Evolutionary conservation across 108 stramenopile genomes (phyloP).

Genomic region (Aurantiochytrium sp.): DNA sequence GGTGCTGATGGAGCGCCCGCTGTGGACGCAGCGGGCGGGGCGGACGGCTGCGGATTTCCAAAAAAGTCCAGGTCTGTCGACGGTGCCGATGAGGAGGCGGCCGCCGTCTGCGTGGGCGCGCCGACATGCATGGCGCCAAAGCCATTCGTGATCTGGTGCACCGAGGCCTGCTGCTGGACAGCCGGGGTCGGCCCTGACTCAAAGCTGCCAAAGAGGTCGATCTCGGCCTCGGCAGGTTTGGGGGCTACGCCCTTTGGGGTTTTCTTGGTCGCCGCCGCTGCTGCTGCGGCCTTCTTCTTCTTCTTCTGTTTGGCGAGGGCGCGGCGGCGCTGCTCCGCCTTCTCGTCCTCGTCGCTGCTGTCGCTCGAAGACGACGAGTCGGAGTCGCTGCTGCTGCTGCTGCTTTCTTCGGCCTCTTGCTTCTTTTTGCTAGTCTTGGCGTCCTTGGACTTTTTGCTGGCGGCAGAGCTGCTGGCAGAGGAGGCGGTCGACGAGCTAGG

Average conservation of each 20-base stretch:
- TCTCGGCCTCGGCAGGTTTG: background rate
- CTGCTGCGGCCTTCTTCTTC: background rate
- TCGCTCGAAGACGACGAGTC: slow-evolving; percentile 4
- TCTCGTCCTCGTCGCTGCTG: background rate
- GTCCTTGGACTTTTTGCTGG: background rate
- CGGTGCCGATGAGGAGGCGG: background rate
- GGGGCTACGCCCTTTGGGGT: background rate
- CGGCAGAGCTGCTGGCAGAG: background rate
- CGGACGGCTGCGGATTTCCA: background rate
- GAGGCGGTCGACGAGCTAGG: background rate
- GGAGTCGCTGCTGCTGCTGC: background rate
- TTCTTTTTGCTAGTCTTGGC: too few relatives aligned
- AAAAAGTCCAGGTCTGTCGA: background rate
- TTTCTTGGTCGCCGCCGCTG: background rate
- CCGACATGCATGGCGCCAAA: background rate
- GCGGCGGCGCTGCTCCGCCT: background rate
- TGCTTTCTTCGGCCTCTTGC: background rate
- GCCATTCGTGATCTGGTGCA: background rate
- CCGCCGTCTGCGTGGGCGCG: background rate
- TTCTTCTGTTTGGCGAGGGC: background rate
- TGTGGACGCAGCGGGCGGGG: background rate
- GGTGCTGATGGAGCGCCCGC: background rate
- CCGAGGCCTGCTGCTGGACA: background rate
- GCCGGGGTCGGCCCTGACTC: background rate
- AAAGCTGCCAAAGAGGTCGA: background rate